phyloP scores from a whole-genome alignment of 1,139 yeast genomes.

The Candida labiduridarum region DNA sequence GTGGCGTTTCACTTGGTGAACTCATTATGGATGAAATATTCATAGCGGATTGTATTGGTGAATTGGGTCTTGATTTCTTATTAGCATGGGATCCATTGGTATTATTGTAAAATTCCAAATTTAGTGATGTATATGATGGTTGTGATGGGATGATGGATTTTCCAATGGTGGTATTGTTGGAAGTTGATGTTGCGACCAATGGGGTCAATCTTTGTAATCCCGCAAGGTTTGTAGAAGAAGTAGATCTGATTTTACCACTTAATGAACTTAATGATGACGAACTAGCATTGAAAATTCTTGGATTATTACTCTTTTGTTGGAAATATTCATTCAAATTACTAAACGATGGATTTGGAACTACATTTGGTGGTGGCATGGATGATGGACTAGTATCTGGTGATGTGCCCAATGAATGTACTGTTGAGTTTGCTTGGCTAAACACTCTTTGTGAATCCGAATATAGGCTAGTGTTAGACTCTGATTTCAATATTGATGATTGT shows the following conservation, averaged over 20 bases:
- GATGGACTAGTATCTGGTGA: slow-evolving; percentile 29
- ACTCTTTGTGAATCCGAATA: slow-evolving; percentile 18
- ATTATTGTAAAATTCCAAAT: slow-evolving; percentile 29
- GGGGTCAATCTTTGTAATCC: slow-evolving; percentile 44
- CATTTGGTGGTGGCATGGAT: slow-evolving; percentile 9
- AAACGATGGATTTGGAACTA: slow-evolving; percentile 22
- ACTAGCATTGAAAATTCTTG: slow-evolving; percentile 24
- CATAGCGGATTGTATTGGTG: slow-evolving; percentile 29
- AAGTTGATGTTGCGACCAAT: slow-evolving; percentile 21
- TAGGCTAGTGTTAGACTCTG: slow-evolving; percentile 17
- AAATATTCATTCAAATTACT: slow-evolving; percentile 37
- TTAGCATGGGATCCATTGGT: slow-evolving; percentile 13
- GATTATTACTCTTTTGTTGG: slow-evolving; percentile 22
- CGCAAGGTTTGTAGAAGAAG: slow-evolving; percentile 24
- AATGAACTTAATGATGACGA: slow-evolving; percentile 31
- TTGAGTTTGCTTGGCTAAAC: slow-evolving; percentile 23
- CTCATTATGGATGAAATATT: slow-evolving; percentile 17
- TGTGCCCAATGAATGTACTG: slow-evolving; percentile 33
- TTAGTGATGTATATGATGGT: slow-evolving; percentile 25
- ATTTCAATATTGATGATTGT: slow-evolving; percentile 11
- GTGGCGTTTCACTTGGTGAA: slow-evolving; percentile 21
- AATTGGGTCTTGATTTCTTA: slow-evolving; percentile 46
- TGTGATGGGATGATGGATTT: slow-evolving; percentile 15
- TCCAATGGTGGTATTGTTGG: slow-evolving; percentile 3
- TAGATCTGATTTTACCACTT: slow-evolving; percentile 21